phyloP scores from a whole-genome alignment of 2,329 filamentous ascomycete genomes.

The Ophiostoma himal-ulmi region DNA sequence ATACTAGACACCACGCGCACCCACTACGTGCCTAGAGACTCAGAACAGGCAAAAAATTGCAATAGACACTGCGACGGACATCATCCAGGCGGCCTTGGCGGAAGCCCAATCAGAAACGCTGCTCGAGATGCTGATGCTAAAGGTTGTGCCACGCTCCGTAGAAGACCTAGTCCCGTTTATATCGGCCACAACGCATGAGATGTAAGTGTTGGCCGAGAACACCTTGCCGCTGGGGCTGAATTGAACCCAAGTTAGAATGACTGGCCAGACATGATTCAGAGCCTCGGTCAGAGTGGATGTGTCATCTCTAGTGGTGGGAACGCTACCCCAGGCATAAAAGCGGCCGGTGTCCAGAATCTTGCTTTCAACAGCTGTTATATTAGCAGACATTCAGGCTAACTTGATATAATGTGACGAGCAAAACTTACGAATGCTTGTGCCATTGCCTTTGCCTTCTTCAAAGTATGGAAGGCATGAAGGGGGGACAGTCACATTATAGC shows the following conservation, averaged over 20 bases:
- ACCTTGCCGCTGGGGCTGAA: slow-evolving; percentile 8
- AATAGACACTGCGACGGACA: not conserved
- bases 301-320: not conserved
- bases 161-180: slow-evolving; percentile 5
- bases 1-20: not conserved
- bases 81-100: not conserved
- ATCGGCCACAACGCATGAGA: slow-evolving; percentile 15
- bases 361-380: slow-evolving; percentile 4
- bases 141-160: slow-evolving; percentile 14
- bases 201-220: slow-evolving; percentile 17
- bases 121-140: not conserved
- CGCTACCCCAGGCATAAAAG: slow-evolving; percentile 19
- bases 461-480: slow-evolving; percentile 14
- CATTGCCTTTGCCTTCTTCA: slow-evolving; percentile 6
- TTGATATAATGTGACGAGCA: not conserved
- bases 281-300: not conserved
- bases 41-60: not conserved
- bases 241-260: slow-evolving; percentile 19
- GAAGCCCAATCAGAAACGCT: not conserved
- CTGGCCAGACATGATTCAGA: slow-evolving; percentile 17
- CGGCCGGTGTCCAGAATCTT: slow-evolving; percentile 16
- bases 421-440: slow-evolving; percentile 15
- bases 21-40: not conserved
- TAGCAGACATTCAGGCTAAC: not conserved
- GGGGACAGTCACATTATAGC: slow-evolving; percentile 14